Evolutionary conservation across 75 land plant genomes (phyloP).

Genomic region (Sequoia sempervirens): DNA sequence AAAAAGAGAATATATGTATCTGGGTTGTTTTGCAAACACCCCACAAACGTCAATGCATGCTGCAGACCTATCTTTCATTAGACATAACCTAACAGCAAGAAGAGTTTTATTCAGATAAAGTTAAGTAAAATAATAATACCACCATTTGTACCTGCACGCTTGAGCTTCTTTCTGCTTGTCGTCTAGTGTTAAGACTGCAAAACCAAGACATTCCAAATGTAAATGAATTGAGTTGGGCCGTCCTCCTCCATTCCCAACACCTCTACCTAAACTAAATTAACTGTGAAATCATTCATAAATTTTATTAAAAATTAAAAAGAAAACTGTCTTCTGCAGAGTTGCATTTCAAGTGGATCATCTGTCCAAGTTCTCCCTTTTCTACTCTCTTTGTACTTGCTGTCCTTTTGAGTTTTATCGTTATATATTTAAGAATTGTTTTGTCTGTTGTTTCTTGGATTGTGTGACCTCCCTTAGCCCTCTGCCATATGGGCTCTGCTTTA

Average conservation of each 20-base stretch:
- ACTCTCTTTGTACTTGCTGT: neutral
- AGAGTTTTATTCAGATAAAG: neutral
- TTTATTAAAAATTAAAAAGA: neutral
- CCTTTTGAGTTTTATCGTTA: neutral
- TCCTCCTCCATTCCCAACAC: slow-evolving; percentile 1
- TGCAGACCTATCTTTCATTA: neutral
- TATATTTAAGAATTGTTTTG: neutral
- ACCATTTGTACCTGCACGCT: neutral
- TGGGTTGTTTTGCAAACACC: neutral
- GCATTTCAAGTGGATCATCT: neutral
- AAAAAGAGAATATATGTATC: neutral
- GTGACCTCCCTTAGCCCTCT: neutral
- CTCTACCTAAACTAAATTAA: neutral
- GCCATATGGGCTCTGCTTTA: neutral
- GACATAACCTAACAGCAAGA: neutral
- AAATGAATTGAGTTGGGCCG: neutral
- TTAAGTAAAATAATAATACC: neutral
- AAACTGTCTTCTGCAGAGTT: neutral
- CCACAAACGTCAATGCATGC: neutral
- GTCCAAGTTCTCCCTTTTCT: neutral
- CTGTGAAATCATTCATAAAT: too few species aligned
- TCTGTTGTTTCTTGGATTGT: neutral
- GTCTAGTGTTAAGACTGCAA: neutral
- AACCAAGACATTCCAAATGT: slow-evolving; percentile 9
- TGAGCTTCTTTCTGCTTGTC: neutral